phyloP scores from a whole-genome alignment of 805 yeast species.

The Zygosaccharomyces bisporus region DNA sequence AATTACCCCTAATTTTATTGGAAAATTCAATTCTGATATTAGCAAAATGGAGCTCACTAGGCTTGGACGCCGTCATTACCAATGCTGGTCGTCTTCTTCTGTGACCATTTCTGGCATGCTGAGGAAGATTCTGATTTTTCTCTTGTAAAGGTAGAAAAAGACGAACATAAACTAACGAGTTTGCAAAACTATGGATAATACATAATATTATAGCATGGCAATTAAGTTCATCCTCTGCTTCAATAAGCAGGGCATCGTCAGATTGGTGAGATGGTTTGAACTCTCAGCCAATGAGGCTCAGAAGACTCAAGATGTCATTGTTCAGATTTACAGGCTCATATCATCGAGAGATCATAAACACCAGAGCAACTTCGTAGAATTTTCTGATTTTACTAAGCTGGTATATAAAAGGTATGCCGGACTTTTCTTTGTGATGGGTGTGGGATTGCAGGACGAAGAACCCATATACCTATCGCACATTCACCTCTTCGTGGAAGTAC shows the following conservation, averaged over 20 bases:
- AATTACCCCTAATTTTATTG: conserved; percentile 29
- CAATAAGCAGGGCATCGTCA: conserved; percentile 89
- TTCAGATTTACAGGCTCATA: conserved; percentile 68
- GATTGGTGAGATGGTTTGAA: conserved; percentile 77
- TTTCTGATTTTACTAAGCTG: conserved; percentile 56
- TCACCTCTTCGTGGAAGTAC: conserved; percentile 82
- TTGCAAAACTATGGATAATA: background rate
- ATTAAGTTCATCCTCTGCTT: conserved; percentile 77
- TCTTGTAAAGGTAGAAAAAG: background rate
- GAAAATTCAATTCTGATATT: conserved; percentile 13
- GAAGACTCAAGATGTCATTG: conserved; percentile 33
- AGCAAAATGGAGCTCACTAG: conserved; percentile 14
- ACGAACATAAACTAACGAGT: background rate
- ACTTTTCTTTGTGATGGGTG: conserved; percentile 76
- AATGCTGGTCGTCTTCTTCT: background rate
- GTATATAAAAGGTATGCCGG: conserved; percentile 93
- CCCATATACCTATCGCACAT: conserved; percentile 76
- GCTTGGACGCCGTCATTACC: conserved; percentile 9
- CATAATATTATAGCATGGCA: conserved; percentile 46
- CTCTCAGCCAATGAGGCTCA: conserved; percentile 30
- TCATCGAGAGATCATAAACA: conserved; percentile 79
- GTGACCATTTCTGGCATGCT: background rate
- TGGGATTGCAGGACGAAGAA: conserved; percentile 78
- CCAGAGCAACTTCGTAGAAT: conserved; percentile 78
- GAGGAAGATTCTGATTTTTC: background rate